These are phyloP conservation scores for Pleodorina starrii DNA, from an alignment of 139 green algal genomes.

Conservation along the genomic window DNA sequence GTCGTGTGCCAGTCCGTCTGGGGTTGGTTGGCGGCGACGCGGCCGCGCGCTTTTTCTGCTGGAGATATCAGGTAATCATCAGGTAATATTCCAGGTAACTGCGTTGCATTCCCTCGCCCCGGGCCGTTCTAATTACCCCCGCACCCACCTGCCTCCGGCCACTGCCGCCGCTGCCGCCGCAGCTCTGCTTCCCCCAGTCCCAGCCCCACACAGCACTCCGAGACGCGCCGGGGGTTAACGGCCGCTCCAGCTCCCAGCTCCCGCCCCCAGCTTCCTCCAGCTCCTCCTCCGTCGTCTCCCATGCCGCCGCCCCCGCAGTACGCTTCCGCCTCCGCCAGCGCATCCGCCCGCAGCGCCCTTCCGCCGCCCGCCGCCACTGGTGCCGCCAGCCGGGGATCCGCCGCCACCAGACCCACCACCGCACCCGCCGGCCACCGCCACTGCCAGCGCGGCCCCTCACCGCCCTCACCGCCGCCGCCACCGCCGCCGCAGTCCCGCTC, in stretches of 20 bases:
- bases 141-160: conserved; percentile 26
- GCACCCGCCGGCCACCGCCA: conserved; percentile 46
- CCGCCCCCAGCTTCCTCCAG: neutral
- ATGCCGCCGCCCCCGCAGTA: neutral
- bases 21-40: too few species aligned
- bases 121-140: too few species aligned
- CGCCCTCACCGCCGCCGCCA: neutral
- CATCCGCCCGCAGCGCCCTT: neutral
- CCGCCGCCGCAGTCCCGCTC: neutral
- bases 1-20: too few species aligned
- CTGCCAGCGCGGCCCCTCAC: neutral
- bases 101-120: too few species aligned
- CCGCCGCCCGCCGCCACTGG: neutral
- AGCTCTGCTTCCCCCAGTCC: neutral
- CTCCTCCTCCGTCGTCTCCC: neutral
- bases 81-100: too few species aligned
- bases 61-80: too few species aligned
- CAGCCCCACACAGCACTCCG: too few species aligned
- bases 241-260: neutral
- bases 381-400: conserved; percentile 49
- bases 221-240: too few species aligned
- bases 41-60: too few species aligned
- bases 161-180: neutral
- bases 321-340: neutral
- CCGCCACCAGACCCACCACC: conserved; percentile 47